These are phyloP conservation scores for Rhodotorula babjevae DNA, from an alignment of 768 basidiomycete species.

Conservation along the genomic window DNA sequence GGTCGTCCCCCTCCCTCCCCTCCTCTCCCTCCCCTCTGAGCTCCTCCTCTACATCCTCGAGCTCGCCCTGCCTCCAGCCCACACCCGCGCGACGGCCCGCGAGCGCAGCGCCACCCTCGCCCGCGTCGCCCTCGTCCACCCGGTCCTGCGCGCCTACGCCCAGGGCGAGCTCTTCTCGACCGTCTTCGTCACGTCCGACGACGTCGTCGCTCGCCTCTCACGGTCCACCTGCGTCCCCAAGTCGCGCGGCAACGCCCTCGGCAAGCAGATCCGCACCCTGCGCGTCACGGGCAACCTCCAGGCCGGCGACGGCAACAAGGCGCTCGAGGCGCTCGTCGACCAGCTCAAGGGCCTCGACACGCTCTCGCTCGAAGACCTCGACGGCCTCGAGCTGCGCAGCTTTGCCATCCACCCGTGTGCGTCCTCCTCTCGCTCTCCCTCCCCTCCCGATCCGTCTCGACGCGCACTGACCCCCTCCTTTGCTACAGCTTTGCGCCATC, in stretches of 20 bases:
- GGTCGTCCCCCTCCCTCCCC: neutral
- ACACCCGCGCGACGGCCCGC: neutral
- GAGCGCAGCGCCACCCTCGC: slow-evolving; percentile 3
- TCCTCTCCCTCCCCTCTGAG: slow-evolving; percentile 24
- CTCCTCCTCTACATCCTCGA: slow-evolving; percentile 29
- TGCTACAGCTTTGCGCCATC: neutral
- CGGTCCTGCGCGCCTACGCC: slow-evolving; percentile 7
- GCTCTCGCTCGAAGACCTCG: slow-evolving; percentile 23
- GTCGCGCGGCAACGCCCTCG: neutral
- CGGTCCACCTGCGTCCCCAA: neutral
- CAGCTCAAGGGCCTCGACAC: slow-evolving; percentile 10
- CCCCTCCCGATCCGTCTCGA: neutral
- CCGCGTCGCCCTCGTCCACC: slow-evolving; percentile 24
- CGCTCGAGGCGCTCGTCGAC: slow-evolving; percentile 10
- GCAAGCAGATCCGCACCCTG: neutral
- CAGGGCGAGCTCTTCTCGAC: slow-evolving; percentile 17
- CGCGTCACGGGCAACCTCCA: slow-evolving; percentile 1
- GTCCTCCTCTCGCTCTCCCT: neutral
- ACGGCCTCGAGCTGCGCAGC: slow-evolving; percentile 21
- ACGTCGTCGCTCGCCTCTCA: neutral
- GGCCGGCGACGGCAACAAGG: slow-evolving; percentile 6
- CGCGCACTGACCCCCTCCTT: neutral
- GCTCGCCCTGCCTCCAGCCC: slow-evolving; percentile 8
- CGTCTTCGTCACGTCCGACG: slow-evolving; percentile 7
- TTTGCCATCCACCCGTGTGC: slow-evolving; percentile 10